These are phyloP conservation scores for Pseudozyma flocculosa DNA, from an alignment of 1,284 basidiomycete species.

Conservation along the genomic window DNA sequence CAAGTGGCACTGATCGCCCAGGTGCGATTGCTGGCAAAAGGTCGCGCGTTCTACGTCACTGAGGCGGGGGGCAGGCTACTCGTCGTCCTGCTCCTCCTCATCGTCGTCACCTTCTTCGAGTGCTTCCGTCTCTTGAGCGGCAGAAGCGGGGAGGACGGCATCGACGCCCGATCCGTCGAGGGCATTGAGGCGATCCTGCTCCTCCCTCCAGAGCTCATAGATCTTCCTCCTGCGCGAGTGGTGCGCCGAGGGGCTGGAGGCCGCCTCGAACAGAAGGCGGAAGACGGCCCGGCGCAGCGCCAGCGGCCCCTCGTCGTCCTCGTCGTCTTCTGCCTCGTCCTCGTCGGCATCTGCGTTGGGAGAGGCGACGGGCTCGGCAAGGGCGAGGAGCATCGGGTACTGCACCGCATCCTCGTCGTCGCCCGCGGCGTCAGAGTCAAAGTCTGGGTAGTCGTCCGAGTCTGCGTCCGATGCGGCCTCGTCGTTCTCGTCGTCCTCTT, in stretches of 20 bases:
- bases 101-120: too few relatives aligned
- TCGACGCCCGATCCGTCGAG: too few relatives aligned
- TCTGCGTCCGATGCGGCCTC: background rate
- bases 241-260: slow-evolving; percentile 71
- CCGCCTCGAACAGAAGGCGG: slow-evolving; percentile 71
- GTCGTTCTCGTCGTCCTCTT: slow-evolving; percentile 18
- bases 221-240: slow-evolving; percentile 78
- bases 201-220: slow-evolving; percentile 74
- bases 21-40: too few relatives aligned
- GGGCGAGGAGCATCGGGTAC: slow-evolving; percentile 22
- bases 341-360: slow-evolving; percentile 5
- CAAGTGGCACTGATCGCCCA: too few relatives aligned
- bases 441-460: background rate
- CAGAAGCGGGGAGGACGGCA: too few relatives aligned
- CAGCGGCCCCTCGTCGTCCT: slow-evolving; percentile 9
- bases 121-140: background rate
- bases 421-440: slow-evolving; percentile 1
- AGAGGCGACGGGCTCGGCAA: slow-evolving; percentile 24
- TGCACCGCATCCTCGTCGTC: slow-evolving; percentile 13
- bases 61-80: too few relatives aligned
- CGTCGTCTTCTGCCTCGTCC: slow-evolving; percentile 6
- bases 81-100: too few relatives aligned
- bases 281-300: slow-evolving; percentile 67
- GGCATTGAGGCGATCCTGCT: slow-evolving; percentile 47
- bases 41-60: too few relatives aligned